These are phyloP conservation scores for Sporothrix variecibatus DNA, from an alignment of 2,329 filamentous ascomycete species.

Conservation along the genomic window DNA sequence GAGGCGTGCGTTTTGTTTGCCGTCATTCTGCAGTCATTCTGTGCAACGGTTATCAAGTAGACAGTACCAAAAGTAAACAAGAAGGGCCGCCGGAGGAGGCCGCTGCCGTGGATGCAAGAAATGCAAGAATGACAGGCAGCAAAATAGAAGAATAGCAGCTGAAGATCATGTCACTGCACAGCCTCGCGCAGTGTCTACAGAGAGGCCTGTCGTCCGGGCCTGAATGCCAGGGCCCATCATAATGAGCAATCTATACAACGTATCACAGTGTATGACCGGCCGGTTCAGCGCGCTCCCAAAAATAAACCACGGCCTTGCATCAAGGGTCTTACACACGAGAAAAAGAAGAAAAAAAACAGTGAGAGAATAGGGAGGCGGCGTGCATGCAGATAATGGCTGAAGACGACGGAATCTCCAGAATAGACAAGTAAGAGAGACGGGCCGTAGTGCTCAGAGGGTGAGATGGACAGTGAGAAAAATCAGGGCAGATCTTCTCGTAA, in stretches of 20 bases:
- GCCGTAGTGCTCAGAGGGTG: neutral
- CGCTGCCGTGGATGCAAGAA: neutral
- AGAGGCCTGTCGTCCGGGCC: neutral
- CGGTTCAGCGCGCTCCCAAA: neutral
- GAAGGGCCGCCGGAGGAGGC: neutral
- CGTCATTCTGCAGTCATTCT: too few relatives aligned
- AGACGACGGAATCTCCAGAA: neutral
- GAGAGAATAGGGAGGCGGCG: slow-evolving; percentile 1
- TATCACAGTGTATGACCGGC: neutral
- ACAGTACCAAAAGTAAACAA: neutral
- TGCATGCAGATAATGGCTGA: slow-evolving; percentile 2
- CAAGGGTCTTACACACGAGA: neutral
- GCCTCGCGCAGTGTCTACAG: neutral
- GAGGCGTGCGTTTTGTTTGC: neutral
- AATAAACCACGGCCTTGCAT: neutral
- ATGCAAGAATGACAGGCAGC: neutral
- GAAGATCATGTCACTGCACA: neutral
- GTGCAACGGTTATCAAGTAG: neutral
- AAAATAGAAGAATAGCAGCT: neutral
- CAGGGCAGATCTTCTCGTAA: neutral
- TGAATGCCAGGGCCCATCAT: neutral
- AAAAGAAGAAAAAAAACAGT: neutral
- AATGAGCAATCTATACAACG: neutral
- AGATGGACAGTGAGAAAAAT: neutral
- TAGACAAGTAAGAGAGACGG: neutral